Base-by-base conservation (phyloP, 2,329 filamentous ascomycete species). In the Dendrostoma leiphaemia region DNA sequence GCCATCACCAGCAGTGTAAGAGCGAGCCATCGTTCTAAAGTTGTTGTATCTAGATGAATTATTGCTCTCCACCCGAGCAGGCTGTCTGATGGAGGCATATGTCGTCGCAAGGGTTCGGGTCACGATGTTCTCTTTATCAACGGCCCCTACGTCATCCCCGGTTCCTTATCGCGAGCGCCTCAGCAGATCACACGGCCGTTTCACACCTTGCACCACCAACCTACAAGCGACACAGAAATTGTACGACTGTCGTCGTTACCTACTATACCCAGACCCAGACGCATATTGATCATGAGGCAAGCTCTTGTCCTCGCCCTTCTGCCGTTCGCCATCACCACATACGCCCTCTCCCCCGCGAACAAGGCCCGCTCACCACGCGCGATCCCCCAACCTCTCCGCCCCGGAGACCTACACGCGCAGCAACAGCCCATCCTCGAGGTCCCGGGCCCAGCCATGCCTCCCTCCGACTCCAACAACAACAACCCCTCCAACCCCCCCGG, bases 381-480 rank as follows among this genome's bases (percentile, higher is more conserved):
- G n/a, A 51, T 59, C 26, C 51, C 62, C 4, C 62, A 61, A 3
- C 60, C 60, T 48, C 51, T 62, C 28, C 62, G 63, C 41, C 49
- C 48, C 9, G 58, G 59, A 48, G 53, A 61, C 38, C 51, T 49
- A 45, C 50, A 55, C 31, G 43, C 40, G 6, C 68, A n/a, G n/a
- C n/a, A 71, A 59, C 55, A 58, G 40, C 65, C 67, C 48, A 63
- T 71, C 54, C 67, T 72, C 65, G 63, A 70, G 32, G 61, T 63
- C 34, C 59, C 61, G 23, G 60, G 64, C 38, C 63, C 64, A 24
- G 60, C 56, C 26, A 56, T 66, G 47, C 60, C 66, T 19, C 62
- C 64, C 10, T 40, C 59, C 51, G 59, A n/a, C n/a, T n/a, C n/a
- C n/a, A n/a, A n/a, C n/a, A n/a, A n/a, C n/a, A n/a, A n/a, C n/a